Evolutionary conservation across 2,329 filamentous ascomycete genomes (phyloP).

Genomic region (Calonectria multiphialidica): DNA sequence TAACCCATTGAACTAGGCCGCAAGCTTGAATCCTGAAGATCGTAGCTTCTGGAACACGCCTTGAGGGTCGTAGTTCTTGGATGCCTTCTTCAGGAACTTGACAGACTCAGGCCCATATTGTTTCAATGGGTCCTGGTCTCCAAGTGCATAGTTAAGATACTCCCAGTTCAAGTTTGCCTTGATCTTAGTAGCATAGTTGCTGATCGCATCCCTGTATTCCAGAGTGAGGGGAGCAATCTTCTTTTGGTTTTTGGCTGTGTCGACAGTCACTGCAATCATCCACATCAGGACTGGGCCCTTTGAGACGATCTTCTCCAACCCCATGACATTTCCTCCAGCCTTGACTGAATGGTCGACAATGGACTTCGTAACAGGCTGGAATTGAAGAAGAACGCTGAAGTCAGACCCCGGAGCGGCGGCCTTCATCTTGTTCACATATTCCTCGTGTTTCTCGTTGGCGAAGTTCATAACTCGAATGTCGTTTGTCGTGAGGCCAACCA

Average conservation of each 20-base stretch:
- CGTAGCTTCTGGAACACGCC: constrained; percentile 50
- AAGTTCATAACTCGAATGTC: constrained; percentile 47
- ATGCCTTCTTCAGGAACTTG: constrained; percentile 43
- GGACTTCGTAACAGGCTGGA: constrained; percentile 48
- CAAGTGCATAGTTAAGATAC: constrained; percentile 59
- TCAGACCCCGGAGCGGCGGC: constrained; percentile 38
- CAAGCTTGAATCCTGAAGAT: constrained; percentile 46
- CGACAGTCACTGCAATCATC: constrained; percentile 54
- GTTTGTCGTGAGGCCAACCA: constrained; percentile 45
- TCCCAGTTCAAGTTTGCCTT: constrained; percentile 49
- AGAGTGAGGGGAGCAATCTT: constrained; percentile 47
- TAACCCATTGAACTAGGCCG: not conserved
- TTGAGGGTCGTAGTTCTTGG: constrained; percentile 49
- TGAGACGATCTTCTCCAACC: constrained; percentile 48
- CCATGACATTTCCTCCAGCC: constrained; percentile 48
- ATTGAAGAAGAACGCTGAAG: constrained; percentile 45
- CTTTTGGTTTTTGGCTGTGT: constrained; percentile 49
- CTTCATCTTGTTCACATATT: constrained; percentile 44
- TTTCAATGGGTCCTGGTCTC: constrained; percentile 52
- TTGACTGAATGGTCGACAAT: constrained; percentile 39
- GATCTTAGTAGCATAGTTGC: constrained; percentile 42
- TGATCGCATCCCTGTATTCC: constrained; percentile 40
- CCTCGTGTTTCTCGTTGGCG: constrained; percentile 44
- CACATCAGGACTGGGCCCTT: constrained; percentile 52
- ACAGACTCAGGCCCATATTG: constrained; percentile 53